A percentile compares a stretch with the other conserved stretches of the same genome.
These are phyloP conservation scores for Rhizophlyctis rosea DNA, from an alignment of 192 early-diverging fungal species.

Conservation along the genomic window DNA sequence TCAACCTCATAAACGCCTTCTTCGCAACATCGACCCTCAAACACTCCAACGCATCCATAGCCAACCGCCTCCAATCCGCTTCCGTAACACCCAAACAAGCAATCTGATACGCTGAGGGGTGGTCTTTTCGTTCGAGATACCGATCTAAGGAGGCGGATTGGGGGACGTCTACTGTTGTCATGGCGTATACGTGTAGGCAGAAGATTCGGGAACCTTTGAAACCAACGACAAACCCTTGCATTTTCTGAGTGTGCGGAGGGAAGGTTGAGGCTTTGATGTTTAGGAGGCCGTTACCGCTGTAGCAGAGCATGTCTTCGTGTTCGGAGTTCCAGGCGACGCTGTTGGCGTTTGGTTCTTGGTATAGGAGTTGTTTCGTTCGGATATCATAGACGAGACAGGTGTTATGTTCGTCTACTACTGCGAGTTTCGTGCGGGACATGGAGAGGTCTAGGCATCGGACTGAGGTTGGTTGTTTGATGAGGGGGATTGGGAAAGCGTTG, in stretches of 20 bases:
- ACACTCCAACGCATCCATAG: slow-evolving; percentile 44
- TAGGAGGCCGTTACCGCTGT: slow-evolving; percentile 44
- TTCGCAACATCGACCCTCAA: slow-evolving; percentile 47
- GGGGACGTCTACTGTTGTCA: slow-evolving; percentile 52
- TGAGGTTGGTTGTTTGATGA: slow-evolving; percentile 42
- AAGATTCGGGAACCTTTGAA: slow-evolving; percentile 57
- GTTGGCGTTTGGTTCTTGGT: slow-evolving; percentile 57
- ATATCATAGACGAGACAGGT: slow-evolving; percentile 51
- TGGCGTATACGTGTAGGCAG: slow-evolving; percentile 47
- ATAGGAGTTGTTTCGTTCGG: slow-evolving; percentile 50
- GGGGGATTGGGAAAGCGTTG: slow-evolving; percentile 53
- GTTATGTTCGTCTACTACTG: slow-evolving; percentile 56
- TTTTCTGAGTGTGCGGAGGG: slow-evolving; percentile 47
- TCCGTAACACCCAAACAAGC: slow-evolving; percentile 58
- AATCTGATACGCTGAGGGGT: slow-evolving; percentile 41
- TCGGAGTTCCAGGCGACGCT: slow-evolving; percentile 59
- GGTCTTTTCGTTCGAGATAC: slow-evolving; percentile 51
- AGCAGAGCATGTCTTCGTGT: slow-evolving; percentile 53
- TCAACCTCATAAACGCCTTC: slow-evolving; percentile 45
- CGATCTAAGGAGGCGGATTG: slow-evolving; percentile 46
- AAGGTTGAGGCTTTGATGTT: slow-evolving; percentile 53
- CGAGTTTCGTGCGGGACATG: slow-evolving; percentile 44
- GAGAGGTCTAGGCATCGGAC: slow-evolving; percentile 53
- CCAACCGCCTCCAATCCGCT: slow-evolving; percentile 51
- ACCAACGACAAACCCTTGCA: slow-evolving; percentile 57